Conservation (phyloP, 371 early-diverging fungal species). For the Mortierella sp. region DNA sequence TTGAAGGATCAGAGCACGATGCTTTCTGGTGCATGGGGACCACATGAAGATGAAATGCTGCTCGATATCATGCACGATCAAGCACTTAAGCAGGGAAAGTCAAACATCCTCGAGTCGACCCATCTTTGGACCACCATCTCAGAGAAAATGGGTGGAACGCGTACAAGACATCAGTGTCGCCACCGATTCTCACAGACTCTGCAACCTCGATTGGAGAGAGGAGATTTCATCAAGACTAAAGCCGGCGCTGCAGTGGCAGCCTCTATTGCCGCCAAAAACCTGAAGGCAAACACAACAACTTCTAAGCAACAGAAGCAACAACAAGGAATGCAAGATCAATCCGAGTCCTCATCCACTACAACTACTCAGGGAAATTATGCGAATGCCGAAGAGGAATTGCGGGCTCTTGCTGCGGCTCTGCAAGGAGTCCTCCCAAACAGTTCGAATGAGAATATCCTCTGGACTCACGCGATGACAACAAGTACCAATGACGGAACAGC, state of each 20-base stretch:
- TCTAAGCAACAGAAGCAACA: slow-evolving; percentile 11
- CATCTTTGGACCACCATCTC: slow-evolving; percentile 47
- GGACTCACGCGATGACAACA: slow-evolving; percentile 30
- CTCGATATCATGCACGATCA: slow-evolving; percentile 51
- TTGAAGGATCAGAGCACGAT: slow-evolving; percentile 47
- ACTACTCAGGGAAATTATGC: slow-evolving; percentile 8
- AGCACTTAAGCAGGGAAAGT: slow-evolving; percentile 44
- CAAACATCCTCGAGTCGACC: slow-evolving; percentile 37
- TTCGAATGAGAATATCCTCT: slow-evolving; percentile 19
- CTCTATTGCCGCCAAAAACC: slow-evolving; percentile 19
- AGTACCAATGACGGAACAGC: neutral
- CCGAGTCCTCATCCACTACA: neutral
- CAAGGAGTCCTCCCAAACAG: slow-evolving; percentile 30
- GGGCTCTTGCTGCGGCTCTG: slow-evolving; percentile 25
- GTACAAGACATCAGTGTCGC: slow-evolving; percentile 46
- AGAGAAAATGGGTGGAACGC: slow-evolving; percentile 43
- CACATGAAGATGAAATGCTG: slow-evolving; percentile 45
- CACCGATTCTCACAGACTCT: slow-evolving; percentile 38
- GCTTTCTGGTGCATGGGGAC: slow-evolving; percentile 34
- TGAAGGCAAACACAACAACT: slow-evolving; percentile 7
- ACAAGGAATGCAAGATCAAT: neutral
- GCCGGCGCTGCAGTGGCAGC: slow-evolving; percentile 42
- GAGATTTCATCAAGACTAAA: slow-evolving; percentile 35
- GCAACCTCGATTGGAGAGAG: slow-evolving; percentile 38
- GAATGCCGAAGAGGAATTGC: slow-evolving; percentile 17